phyloP scores from a whole-genome alignment of 1,284 basidiomycete species.

The Sanghuangporus baumii region DNA sequence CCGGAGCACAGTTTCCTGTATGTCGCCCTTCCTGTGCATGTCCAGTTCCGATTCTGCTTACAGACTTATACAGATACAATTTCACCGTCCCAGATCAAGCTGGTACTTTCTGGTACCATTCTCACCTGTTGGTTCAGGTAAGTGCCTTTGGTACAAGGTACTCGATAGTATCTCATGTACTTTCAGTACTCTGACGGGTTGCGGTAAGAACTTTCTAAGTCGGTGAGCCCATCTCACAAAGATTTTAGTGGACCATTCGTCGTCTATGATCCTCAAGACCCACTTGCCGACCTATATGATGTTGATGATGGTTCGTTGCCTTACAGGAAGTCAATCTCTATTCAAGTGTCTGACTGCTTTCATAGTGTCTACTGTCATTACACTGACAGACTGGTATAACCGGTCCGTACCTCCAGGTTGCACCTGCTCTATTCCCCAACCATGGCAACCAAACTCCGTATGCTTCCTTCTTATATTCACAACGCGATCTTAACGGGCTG shows the following conservation, averaged over 20 bases:
- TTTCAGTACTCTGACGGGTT: slow-evolving; percentile 32
- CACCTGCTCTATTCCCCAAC: slow-evolving; percentile 15
- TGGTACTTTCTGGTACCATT: slow-evolving; percentile 26
- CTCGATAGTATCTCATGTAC: background rate
- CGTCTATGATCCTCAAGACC: slow-evolving; percentile 38
- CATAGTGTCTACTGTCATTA: slow-evolving; percentile 13
- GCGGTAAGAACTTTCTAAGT: slow-evolving; percentile 9
- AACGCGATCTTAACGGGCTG: background rate
- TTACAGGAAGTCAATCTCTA: background rate
- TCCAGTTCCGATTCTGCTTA: background rate
- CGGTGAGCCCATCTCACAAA: slow-evolving; percentile 18
- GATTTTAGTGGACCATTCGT: slow-evolving; percentile 28
- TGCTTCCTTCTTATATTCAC: slow-evolving; percentile 18
- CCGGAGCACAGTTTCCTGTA: slow-evolving; percentile 24
- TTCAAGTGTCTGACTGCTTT: background rate
- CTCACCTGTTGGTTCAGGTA: slow-evolving; percentile 28
- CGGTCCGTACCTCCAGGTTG: background rate
- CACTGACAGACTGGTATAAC: slow-evolving; percentile 19
- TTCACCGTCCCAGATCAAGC: slow-evolving; percentile 28
- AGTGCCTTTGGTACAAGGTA: background rate
- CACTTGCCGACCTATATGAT: slow-evolving; percentile 33
- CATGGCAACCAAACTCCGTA: slow-evolving; percentile 8
- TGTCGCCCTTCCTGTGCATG: background rate
- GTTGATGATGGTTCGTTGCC: slow-evolving; percentile 33
- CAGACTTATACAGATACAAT: slow-evolving; percentile 18